Base-by-base conservation (phyloP, 495 filamentous ascomycete species). In the Penicillium macrosclerotiorum region DNA sequence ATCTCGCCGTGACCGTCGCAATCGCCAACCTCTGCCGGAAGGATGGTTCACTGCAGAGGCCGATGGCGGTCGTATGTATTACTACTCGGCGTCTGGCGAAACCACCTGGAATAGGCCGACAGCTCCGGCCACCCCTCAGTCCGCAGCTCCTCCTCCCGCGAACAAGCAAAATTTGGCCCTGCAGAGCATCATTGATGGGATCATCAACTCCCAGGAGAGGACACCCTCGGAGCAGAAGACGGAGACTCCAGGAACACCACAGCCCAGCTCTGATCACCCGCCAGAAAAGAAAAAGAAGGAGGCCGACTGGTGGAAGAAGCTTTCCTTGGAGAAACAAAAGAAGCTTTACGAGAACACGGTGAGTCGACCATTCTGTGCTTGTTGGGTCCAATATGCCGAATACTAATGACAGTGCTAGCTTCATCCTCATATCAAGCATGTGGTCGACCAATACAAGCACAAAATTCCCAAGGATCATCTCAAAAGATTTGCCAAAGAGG, bases 311-410 rank as follows among this genome's bases (percentile, higher is more conserved):
- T 97, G 91, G 91, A 78, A 81, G 52, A 83, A 77, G 56, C 78
- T 84, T 43, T 74, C 83, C 13, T 71, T 88, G 49, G 89, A 95
- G 42, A 95, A 95, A 65, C 85, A 90, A 63, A 92, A 88, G 78
- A 94, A 89, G 68, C 72, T 94, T 3, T 96, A 95, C 52, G 90
- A 95, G 62, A 90, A 89, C 58, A 92, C 90, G 13, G 89, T 93
- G 73, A 59, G 85, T 63, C 45, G 8, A 37, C 31, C 4, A 12
- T 14, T 11, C 13, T 27, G 8, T n/a, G n/a, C n/a, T n/a, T n/a
- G n/a, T n/a, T n/a, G n/a, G n/a, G n/a, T n/a, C n/a, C n/a, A n/a
- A 29, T 25, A 25, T 4, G 13, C 20, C 20, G 17, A 16, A 18
- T 35, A 2, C 31, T 16, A 23, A 50, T 62, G 41, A 63, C 26